Conservation (phyloP, 78 protist species). For the Protostelium mycophagum region DNA sequence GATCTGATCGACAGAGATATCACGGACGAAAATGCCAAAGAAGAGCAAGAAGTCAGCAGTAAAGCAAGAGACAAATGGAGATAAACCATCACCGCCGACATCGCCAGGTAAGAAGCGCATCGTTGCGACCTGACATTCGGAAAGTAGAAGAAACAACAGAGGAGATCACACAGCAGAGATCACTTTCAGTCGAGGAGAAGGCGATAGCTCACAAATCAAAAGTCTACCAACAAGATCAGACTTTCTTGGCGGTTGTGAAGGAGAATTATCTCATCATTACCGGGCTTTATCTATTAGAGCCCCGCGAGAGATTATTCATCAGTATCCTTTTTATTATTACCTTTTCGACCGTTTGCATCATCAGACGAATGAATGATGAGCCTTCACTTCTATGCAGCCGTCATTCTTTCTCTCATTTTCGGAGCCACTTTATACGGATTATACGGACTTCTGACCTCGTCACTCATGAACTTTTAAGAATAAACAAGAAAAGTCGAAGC, state of each 20-base stretch:
- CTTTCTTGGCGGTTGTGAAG: background rate
- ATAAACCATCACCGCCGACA: background rate
- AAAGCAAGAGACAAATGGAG: background rate
- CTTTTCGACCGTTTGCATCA: no score
- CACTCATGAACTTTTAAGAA: no score
- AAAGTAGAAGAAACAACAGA: no score
- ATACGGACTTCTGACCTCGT: background rate
- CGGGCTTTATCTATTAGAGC: background rate
- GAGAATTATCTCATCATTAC: background rate
- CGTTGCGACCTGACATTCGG: no score
- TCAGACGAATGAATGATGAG: no score
- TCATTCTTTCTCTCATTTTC: background rate
- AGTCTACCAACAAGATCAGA: background rate
- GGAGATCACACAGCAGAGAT: no score
- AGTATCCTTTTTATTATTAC: background rate
- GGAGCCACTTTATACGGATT: background rate
- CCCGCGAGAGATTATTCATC: background rate
- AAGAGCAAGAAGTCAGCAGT: background rate
- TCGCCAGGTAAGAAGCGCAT: slow-evolving; percentile 2
- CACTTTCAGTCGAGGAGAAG: no score
- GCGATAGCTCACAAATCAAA: background rate
- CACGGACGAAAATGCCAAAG: background rate
- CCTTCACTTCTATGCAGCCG: background rate
- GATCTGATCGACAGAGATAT: background rate
- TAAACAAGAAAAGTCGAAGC: no score